Conservation (phyloP, 2,329 filamentous ascomycete species). For the Cladorrhinum sp. region DNA sequence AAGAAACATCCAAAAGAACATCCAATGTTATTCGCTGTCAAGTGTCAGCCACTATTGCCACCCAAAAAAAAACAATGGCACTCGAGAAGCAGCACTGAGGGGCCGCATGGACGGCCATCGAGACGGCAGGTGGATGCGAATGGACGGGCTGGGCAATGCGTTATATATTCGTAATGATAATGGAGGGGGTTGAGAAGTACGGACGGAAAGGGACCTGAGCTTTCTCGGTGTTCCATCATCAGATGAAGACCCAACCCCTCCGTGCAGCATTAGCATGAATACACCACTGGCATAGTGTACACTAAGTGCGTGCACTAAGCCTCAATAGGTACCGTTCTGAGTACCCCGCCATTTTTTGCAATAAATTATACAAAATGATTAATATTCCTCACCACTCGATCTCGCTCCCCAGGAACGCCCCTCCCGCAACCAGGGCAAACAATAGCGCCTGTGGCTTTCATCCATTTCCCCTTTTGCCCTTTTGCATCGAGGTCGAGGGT, state of each 20-base stretch:
- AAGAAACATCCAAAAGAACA: background rate
- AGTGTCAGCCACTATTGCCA: background rate
- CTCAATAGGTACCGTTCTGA: background rate
- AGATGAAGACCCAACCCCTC: conserved; percentile 4
- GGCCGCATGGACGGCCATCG: background rate
- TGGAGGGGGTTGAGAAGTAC: conserved; percentile 1
- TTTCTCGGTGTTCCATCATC: background rate
- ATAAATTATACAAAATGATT: too few relatives aligned
- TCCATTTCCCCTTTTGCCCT: background rate
- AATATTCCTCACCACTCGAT: background rate
- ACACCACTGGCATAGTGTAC: background rate
- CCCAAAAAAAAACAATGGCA: background rate
- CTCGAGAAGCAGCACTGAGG: background rate
- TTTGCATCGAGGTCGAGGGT: background rate
- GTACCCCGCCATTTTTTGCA: background rate
- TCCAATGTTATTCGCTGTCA: background rate
- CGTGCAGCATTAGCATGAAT: too few relatives aligned
- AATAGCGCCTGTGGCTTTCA: background rate
- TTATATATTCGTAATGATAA: conserved; percentile 4
- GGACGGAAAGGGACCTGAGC: background rate
- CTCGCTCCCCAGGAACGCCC: background rate
- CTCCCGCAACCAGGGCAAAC: background rate
- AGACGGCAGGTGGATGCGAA: background rate
- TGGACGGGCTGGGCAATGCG: conserved; percentile 1
- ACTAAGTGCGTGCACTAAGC: background rate